Base-by-base conservation (phyloP, 1,284 basidiomycete species). In the Apiotrichum laibachii region DNA sequence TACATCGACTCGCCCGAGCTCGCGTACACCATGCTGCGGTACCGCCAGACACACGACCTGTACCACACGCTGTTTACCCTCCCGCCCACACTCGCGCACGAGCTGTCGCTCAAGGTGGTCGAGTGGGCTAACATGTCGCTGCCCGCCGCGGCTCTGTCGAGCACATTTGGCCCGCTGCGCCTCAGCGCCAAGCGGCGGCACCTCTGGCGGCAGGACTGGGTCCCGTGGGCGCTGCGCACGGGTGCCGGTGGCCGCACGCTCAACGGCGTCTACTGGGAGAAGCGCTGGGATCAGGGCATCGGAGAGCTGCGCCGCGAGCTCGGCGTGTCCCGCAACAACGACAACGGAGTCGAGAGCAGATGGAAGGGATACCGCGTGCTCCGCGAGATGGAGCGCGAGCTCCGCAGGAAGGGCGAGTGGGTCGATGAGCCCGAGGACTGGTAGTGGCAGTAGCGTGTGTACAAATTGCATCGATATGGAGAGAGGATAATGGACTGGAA, bases 11-110 rank as follows among this genome's bases (percentile, higher is more conserved):
- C 95, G 67, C 90, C 92, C 1, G 91, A 93, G 69, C 84, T 95
- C 13, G 93, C 93, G 33, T 96, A 97, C 76, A 91, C 98, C 57
- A 93, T 99, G 88, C 92, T 96, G 68, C 88, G 96, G 46, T 99
- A 99, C 76, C 88, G 96, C 42, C 94, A 99, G 80, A 95, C 90
- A 66, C 95, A 98, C 79, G 92, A 98, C 79, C 88, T 96, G 70
- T 96, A 96, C 75, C 95, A 98, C 72, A 88, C 90, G 61, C 84
- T 98, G 56, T 86, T 87, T 75, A 86, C 86, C 60, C 84, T 97
- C 31, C 93, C 92, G 0, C 92, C 97, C 53, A 88, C 88, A 60
- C 88, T 95, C 67, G 86, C 90, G 55, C 92, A 89, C 56, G 96
- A 99, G 77, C 84, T 98, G n/a, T 89, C 93, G 1, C 85, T 99